Base-by-base conservation (phyloP, 2,329 filamentous ascomycete genomes). In the Dactylella cylindrospora region DNA sequence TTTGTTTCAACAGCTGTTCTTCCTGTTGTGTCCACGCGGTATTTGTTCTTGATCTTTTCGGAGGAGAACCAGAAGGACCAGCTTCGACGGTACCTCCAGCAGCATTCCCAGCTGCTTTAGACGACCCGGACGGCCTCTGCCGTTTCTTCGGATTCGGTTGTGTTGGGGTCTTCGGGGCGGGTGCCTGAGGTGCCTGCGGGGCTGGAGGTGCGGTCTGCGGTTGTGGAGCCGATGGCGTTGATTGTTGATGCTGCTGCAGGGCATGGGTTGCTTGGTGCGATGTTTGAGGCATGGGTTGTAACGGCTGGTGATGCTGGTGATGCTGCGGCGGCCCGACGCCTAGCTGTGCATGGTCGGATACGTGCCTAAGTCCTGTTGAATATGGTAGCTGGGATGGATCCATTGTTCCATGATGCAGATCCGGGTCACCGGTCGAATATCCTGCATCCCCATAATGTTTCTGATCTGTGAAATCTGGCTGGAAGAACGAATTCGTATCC, bases 21-120 rank as follows among this genome's bases (percentile, higher is more conserved):
- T 98, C 93, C 26, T 87, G 87, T 2, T 91, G 88, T 1, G 90
- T 96, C 93, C 93, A 98, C 0, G 93, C 93, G 2, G 93, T 98
- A 72, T 98, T 98, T n/a, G 93, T 97, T 62, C 93, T 81, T 70
- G 89, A 93, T 77, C 96, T 96, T 77, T 97, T 98, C 40, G 81
- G 51, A 38, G 59, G 59, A 38, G 50, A 57, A 9, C 44, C 59
- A n/a, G 59, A 57, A 51, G 59, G 59, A 26, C 59, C 59, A 51
- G 59, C 44, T 32, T 55, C 59, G 32, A 49, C 38, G 17, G 59
- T 31, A 33, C 45, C 51, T 32, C 51, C 59, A 22, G 44, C 44
- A 17, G 50, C 59, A 32, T 49, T 40, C 12, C 31, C 59, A 15
- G 51, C 51, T 19, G 59, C 52, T 26, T 55, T 64, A 22, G 59